Conservation (phyloP, 2,329 filamentous ascomycete genomes). For the Aspergillaceae sp. region DNA sequence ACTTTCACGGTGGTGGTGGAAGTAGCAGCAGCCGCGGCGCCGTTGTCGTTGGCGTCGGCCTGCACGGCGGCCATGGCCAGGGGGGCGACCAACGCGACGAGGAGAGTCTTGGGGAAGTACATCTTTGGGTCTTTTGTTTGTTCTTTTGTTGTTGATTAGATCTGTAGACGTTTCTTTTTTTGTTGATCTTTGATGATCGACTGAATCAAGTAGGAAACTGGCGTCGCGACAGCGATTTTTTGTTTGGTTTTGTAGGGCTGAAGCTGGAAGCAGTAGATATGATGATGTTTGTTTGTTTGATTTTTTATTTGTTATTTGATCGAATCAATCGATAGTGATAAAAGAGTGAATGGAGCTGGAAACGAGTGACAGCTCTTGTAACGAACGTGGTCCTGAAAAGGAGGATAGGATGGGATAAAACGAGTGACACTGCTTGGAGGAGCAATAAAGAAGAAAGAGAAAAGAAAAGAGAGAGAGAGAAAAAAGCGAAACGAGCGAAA, state of each 20-base stretch:
- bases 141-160: constrained; percentile 4
- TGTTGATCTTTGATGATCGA: not conserved
- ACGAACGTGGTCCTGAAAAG: not conserved
- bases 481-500: not conserved
- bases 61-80: constrained; percentile 20
- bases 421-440: constrained; percentile 12
- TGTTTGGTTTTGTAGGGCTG: not conserved
- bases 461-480: constrained; percentile 1
- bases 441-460: constrained; percentile 6
- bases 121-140: constrained; percentile 12
- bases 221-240: not conserved
- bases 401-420: not conserved
- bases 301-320: not conserved
- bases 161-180: not conserved
- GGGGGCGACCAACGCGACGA: constrained; percentile 21
- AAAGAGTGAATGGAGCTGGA: constrained; percentile 25
- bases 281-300: not conserved
- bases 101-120: constrained; percentile 27
- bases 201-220: not conserved
- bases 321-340: not conserved
- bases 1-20: constrained; percentile 22
- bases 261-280: too few species aligned
- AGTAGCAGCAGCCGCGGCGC: constrained; percentile 4
- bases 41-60: constrained; percentile 3
- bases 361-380: constrained; percentile 28